Base-by-base conservation (phyloP, 805 yeast genomes). In the Ogataea populi-albae region DNA sequence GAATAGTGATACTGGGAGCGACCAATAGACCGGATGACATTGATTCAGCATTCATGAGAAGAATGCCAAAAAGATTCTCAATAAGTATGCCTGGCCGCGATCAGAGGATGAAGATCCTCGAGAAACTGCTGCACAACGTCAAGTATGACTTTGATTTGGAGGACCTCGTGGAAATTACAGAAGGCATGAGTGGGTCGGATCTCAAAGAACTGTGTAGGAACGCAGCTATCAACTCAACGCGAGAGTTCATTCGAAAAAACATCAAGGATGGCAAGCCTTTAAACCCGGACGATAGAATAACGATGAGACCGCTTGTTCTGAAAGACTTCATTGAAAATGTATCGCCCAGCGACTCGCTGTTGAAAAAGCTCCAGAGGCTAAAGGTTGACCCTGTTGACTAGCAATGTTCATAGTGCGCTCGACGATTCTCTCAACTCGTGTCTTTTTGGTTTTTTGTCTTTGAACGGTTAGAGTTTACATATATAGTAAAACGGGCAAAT, bases 11-110 rank as follows among this genome's bases (percentile, higher is more conserved):
- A 2, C 73, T 91, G 50, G 98, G 98, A 3, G 98, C 98, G 7
- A 91, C 98, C 1, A 91, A 91, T 58, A 70, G 98, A 46, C 88
- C 93, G 26, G 74, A 75, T 41, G 98, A 91, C 57, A 91, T 91
- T 29, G 98, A 91, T 55, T 73, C 76, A 43, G 98, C 98, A 2
- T 86, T 91, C 54, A 67, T 93, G 64, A 75, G 98, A 62, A 76
- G 98, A 55, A 71, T 91, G 77, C 97, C 98, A 5, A 91, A 91
- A 59, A 71, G 86, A 35, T 89, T 91, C 59, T 77, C 88, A 3
- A 79, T 93, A 15, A 69, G 75, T 1, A 70, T 83, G 48, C 98
- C 98, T 1, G 70, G 73, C 39, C 59, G 70, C 1, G 66, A 59
- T 5, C 94, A 91, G 57, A 69, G 98, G 32, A 60, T 61, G 30